Evolutionary conservation across 2,329 filamentous ascomycete genomes (phyloP).

Genomic region (Cadophora sp.): DNA sequence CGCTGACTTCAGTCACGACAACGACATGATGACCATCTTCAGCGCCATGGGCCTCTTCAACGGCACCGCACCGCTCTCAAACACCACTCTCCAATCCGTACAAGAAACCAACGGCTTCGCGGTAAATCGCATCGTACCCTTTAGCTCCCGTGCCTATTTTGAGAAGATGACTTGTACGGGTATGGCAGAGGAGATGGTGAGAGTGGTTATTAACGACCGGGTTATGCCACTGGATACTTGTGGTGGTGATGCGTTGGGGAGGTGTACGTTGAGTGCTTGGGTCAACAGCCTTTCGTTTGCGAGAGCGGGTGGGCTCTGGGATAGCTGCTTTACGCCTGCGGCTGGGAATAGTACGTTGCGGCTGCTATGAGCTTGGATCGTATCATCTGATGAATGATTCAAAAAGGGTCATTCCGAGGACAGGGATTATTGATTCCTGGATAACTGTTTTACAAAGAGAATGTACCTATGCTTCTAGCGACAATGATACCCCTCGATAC

Average conservation of each 20-base stretch:
- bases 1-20: conserved; percentile 93
- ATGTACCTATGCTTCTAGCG: neutral
- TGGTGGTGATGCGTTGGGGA: conserved; percentile 70
- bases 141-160: conserved; percentile 81
- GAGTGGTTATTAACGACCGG: conserved; percentile 83
- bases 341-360: neutral
- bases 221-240: conserved; percentile 77
- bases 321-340: conserved; percentile 58
- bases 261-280: conserved; percentile 74
- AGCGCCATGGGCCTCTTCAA: conserved; percentile 83
- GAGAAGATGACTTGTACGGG: conserved; percentile 79
- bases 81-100: conserved; percentile 56
- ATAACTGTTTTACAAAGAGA: conserved; percentile 4
- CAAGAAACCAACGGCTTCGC: conserved; percentile 70
- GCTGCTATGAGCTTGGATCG: neutral
- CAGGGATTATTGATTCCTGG: neutral
- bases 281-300: conserved; percentile 80
- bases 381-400: neutral
- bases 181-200: conserved; percentile 72
- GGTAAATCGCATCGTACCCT: conserved; percentile 81
- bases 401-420: too few relatives aligned
- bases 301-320: conserved; percentile 74
- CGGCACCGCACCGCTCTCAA: conserved; percentile 60
- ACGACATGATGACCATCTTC: conserved; percentile 80
- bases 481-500: conserved; percentile 14